phyloP scores from a whole-genome alignment of 148 eudicot genomes.

The Fallopia convolvulus region DNA sequence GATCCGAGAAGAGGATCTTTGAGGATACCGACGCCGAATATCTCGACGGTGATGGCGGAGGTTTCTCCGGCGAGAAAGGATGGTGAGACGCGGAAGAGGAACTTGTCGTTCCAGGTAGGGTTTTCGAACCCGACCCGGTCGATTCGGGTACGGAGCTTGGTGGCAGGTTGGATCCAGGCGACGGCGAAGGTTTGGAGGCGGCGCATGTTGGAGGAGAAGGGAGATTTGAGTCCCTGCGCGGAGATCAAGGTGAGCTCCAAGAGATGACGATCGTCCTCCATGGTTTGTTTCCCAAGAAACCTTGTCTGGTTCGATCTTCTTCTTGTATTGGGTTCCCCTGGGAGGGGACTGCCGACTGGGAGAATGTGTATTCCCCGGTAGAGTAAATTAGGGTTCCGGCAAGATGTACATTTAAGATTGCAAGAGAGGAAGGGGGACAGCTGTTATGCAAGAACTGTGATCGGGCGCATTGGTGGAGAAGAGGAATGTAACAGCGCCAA shows the following conservation, averaged over 20 bases:
- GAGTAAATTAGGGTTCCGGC: slow-evolving; percentile 11
- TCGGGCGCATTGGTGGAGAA: neutral
- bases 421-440: neutral
- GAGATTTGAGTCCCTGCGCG: slow-evolving; percentile 64
- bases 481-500: neutral
- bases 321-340: neutral
- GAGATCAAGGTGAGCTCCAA: slow-evolving; percentile 83
- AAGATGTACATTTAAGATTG: neutral
- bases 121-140: slow-evolving; percentile 53
- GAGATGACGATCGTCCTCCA: slow-evolving; percentile 31
- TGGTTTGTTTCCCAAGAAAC: slow-evolving; percentile 15
- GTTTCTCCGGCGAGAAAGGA: slow-evolving; percentile 52
- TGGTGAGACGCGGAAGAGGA: slow-evolving; percentile 61
- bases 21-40: slow-evolving; percentile 63
- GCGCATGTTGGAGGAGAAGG: slow-evolving; percentile 32
- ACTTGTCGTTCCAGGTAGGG: slow-evolving; percentile 92
- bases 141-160: slow-evolving; percentile 55
- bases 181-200: slow-evolving; percentile 67
- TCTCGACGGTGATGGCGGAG: slow-evolving; percentile 64
- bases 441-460: neutral
- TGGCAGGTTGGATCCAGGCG: slow-evolving; percentile 41
- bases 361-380: neutral
- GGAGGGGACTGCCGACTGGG: neutral
- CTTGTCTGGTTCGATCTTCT: neutral
- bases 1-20: slow-evolving; percentile 62